phyloP scores from a whole-genome alignment of 768 basidiomycete genomes.

The Termitomyces sp. region DNA sequence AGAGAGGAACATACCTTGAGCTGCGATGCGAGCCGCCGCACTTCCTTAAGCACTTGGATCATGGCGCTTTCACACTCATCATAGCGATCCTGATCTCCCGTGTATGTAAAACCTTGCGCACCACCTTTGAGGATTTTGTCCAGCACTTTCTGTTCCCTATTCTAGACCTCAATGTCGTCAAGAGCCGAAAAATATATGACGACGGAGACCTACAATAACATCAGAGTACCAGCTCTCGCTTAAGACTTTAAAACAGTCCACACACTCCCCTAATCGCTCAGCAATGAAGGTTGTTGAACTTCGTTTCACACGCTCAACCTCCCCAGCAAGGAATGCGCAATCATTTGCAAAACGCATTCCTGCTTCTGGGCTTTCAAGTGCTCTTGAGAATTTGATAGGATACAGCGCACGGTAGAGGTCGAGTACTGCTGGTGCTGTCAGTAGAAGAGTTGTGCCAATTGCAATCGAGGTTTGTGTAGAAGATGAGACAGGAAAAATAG shows the following conservation, averaged over 20 bases:
- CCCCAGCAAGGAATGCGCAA: slow-evolving; percentile 57
- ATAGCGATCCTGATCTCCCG: slow-evolving; percentile 66
- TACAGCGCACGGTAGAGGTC: slow-evolving; percentile 80
- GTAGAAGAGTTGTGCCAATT: slow-evolving; percentile 52
- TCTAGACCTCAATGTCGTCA: slow-evolving; percentile 27
- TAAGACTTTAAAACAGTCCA: slow-evolving; percentile 43
- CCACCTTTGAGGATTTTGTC: slow-evolving; percentile 41
- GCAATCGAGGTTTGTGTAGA: slow-evolving; percentile 22
- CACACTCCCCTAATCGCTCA: slow-evolving; percentile 48
- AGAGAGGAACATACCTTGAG: slow-evolving; percentile 55
- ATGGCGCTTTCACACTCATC: slow-evolving; percentile 73
- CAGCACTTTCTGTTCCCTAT: slow-evolving; percentile 38
- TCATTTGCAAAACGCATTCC: slow-evolving; percentile 82
- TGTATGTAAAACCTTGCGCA: slow-evolving; percentile 63
- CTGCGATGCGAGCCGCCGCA: slow-evolving; percentile 55
- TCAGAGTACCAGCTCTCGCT: slow-evolving; percentile 69
- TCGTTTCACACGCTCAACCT: slow-evolving; percentile 37
- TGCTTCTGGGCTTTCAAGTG: slow-evolving; percentile 43
- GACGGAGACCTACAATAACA: slow-evolving; percentile 48
- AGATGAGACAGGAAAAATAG: slow-evolving; percentile 34
- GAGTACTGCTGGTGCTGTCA: slow-evolving; percentile 58
- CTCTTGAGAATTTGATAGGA: slow-evolving; percentile 51
- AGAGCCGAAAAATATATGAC: not conserved
- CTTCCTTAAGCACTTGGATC: slow-evolving; percentile 52
- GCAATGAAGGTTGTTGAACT: slow-evolving; percentile 22